A percentile compares a stretch with the other conserved stretches of the same genome.
Conservation (phyloP, 257 asterid species). For the Ehretia macrophylla region DNA sequence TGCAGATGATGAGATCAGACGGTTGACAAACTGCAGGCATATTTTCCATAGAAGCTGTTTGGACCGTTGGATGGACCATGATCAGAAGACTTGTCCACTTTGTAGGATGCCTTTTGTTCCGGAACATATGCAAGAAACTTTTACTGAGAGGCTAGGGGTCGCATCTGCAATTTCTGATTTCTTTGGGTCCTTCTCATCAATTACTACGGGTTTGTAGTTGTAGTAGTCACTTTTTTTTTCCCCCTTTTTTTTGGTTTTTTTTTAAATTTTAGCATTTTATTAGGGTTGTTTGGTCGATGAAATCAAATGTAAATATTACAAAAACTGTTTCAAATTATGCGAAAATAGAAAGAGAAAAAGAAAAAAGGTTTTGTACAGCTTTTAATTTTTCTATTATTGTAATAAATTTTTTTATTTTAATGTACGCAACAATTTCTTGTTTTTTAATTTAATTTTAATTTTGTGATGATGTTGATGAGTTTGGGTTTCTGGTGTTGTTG, state of each 20-base stretch:
- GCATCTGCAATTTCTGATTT: conserved; percentile 82
- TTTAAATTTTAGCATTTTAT: background rate
- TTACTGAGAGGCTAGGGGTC: conserved; percentile 79
- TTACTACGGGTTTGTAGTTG: conserved; percentile 51
- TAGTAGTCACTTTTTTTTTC: background rate
- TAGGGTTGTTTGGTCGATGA: background rate
- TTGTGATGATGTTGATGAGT: too few species aligned
- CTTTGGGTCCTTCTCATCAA: conserved; percentile 66
- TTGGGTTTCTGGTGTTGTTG: too few species aligned
- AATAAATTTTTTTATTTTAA: too few species aligned
- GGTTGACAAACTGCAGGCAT: conserved; percentile 74
- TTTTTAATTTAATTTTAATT: too few species aligned
- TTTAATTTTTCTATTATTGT: too few species aligned
- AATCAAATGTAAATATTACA: background rate
- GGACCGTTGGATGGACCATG: conserved; percentile 99
- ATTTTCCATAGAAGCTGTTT: conserved; percentile 74
- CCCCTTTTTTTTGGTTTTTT: too few species aligned
- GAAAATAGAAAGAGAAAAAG: too few species aligned
- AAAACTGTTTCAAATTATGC: too few species aligned
- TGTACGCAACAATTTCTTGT: too few species aligned
- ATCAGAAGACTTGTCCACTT: conserved; percentile 94
- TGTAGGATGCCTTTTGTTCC: conserved; percentile 80
- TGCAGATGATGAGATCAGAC: conserved; percentile 86
- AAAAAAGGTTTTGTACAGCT: background rate
- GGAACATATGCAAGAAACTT: conserved; percentile 79